These are phyloP conservation scores for Candida dajiaensis DNA, from an alignment of 805 yeast species.

Conservation along the genomic window DNA sequence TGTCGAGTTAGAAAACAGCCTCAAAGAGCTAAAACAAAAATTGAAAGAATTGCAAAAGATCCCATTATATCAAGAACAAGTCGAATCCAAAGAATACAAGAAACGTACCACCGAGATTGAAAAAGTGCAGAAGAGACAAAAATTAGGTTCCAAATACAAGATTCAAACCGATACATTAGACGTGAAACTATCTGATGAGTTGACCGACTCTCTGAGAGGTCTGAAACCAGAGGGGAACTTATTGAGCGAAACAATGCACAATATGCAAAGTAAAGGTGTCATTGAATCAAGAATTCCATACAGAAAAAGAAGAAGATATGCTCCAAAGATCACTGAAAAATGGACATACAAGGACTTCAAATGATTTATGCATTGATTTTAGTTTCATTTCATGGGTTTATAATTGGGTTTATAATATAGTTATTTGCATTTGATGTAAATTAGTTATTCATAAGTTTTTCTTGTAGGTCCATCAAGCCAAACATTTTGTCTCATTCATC, in stretches of 20 bases:
- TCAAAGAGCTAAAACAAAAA: slow-evolving; percentile 54
- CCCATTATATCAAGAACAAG: slow-evolving; percentile 29
- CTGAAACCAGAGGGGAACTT: slow-evolving; percentile 89
- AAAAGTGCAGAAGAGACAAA: slow-evolving; percentile 30
- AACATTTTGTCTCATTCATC: background rate
- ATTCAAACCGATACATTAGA: slow-evolving; percentile 47
- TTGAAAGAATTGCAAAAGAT: slow-evolving; percentile 51
- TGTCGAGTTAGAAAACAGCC: slow-evolving; percentile 45
- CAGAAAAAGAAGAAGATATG: slow-evolving; percentile 59
- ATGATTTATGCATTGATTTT: slow-evolving; percentile 21
- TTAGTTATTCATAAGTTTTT: background rate
- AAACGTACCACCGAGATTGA: slow-evolving; percentile 20
- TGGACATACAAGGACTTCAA: slow-evolving; percentile 91
- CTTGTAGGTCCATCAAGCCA: background rate
- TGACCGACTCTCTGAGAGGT: slow-evolving; percentile 76
- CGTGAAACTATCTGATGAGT: slow-evolving; percentile 83
- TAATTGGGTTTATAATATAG: background rate
- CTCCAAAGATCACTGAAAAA: slow-evolving; percentile 79
- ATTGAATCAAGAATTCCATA: slow-evolving; percentile 75
- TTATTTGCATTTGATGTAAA: background rate
- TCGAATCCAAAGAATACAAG: slow-evolving; percentile 15
- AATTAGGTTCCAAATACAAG: slow-evolving; percentile 40
- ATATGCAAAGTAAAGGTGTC: slow-evolving; percentile 78
- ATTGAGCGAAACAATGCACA: slow-evolving; percentile 74
- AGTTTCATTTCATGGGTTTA: background rate